Conservation (phyloP, 352 stramenopile species). For the Phytophthora sp. region DNA sequence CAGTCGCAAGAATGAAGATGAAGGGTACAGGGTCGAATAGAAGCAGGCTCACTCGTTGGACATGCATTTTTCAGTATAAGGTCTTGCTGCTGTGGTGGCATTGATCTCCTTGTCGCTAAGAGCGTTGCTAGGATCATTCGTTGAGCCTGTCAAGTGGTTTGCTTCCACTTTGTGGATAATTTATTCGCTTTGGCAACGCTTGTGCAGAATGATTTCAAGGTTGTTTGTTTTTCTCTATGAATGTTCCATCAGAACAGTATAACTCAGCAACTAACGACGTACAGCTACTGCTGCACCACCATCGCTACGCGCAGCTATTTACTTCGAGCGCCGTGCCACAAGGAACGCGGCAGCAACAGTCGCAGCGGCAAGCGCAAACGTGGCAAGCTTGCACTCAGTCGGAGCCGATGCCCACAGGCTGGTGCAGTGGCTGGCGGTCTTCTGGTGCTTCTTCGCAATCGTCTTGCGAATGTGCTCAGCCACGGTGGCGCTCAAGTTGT, state of each 20-base stretch:
- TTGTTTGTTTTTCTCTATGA: constrained; percentile 29
- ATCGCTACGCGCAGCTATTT: constrained; percentile 3
- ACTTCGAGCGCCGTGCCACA: constrained; percentile 51
- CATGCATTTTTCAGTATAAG: constrained; percentile 30
- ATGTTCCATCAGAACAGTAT: constrained; percentile 9
- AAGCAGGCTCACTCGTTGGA: constrained; percentile 28
- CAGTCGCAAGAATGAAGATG: constrained; percentile 21
- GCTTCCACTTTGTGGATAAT: constrained; percentile 11
- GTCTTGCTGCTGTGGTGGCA: neutral
- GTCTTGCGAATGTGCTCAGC: constrained; percentile 63
- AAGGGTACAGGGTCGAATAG: constrained; percentile 35
- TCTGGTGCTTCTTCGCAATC: constrained; percentile 30
- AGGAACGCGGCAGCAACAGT: constrained; percentile 42
- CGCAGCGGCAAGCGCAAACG: constrained; percentile 43
- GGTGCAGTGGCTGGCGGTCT: constrained; percentile 16
- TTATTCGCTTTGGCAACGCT: constrained; percentile 19
- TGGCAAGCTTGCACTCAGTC: constrained; percentile 35
- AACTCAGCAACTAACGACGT: constrained; percentile 2
- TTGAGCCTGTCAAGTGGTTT: neutral
- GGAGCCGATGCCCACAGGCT: constrained; percentile 18
- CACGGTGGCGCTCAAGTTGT: constrained; percentile 70
- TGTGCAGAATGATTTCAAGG: constrained; percentile 7
- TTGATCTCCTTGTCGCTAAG: constrained; percentile 2
- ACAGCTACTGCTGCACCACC: neutral
- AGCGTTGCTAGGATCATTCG: neutral